Conservation (phyloP, 805 yeast species). For the Schwanniomyces occidentalis region DNA sequence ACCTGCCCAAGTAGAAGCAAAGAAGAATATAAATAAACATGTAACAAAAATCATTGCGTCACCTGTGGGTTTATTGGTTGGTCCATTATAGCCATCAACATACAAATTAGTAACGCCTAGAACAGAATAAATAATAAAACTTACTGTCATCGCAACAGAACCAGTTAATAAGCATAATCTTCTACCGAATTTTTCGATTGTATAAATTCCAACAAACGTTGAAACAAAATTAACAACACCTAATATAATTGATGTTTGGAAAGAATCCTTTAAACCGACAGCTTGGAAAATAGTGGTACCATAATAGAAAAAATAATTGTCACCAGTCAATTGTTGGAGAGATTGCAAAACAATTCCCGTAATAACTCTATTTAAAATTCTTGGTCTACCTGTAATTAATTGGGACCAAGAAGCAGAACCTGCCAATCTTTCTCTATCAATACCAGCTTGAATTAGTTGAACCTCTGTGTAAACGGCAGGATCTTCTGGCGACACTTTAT, state of each 20-base stretch:
- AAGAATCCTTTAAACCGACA: conserved; percentile 51
- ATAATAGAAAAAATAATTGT: conserved; percentile 63
- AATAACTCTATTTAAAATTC: conserved; percentile 53
- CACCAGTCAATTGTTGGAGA: conserved; percentile 59
- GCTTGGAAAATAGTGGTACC: conserved; percentile 55
- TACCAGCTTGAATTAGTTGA: conserved; percentile 55
- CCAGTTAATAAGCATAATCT: conserved; percentile 44
- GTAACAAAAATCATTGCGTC: conserved; percentile 62
- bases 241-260: conserved; percentile 53
- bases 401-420: conserved; percentile 69
- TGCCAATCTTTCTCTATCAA: conserved; percentile 59
- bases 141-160: conserved; percentile 49
- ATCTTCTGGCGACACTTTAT: conserved; percentile 54
- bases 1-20: conserved; percentile 76
- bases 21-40: conserved; percentile 62
- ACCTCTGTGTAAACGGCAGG: conserved; percentile 55
- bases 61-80: conserved; percentile 52
- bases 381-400: conserved; percentile 63
- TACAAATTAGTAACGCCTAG: conserved; percentile 55
- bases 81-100: conserved; percentile 40
- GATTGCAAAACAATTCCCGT: conserved; percentile 61
- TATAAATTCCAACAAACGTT: conserved; percentile 51
- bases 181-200: conserved; percentile 53
- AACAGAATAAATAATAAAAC: conserved; percentile 60
- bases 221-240: conserved; percentile 57